These are phyloP conservation scores for Chlorella sp. DNA, from an alignment of 139 green algal genomes.

Conservation along the genomic window DNA sequence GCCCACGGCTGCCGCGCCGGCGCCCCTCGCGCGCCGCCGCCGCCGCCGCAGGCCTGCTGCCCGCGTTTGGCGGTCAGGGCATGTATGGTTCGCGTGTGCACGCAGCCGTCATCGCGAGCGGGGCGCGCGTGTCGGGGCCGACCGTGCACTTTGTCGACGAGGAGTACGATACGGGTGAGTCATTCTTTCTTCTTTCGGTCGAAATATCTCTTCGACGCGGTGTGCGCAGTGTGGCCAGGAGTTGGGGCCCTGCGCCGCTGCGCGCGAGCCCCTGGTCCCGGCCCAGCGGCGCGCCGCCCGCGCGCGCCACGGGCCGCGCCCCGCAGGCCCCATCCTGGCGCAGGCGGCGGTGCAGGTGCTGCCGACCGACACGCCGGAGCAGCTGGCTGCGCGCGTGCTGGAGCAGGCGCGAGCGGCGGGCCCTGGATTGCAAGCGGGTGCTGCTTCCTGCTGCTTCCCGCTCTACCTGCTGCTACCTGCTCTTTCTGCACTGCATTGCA, in stretches of 20 bases:
- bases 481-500: neutral
- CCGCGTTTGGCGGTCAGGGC: constrained; percentile 95
- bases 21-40: too few species aligned
- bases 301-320: too few species aligned
- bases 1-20: too few species aligned
- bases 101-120: constrained; percentile 86
- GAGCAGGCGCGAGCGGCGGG: constrained; percentile 65
- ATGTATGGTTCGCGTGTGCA: constrained; percentile 94
- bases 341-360: constrained; percentile 87
- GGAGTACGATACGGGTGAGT: constrained; percentile 85
- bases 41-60: constrained; percentile 94
- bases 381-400: constrained; percentile 86
- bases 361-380: constrained; percentile 77
- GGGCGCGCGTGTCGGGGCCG: constrained; percentile 84
- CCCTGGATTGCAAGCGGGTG: neutral
- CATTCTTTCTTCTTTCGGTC: too few species aligned
- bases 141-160: constrained; percentile 99
- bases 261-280: neutral
- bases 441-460: neutral
- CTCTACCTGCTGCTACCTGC: neutral
- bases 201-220: too few species aligned
- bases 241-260: too few species aligned
- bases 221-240: too few species aligned
- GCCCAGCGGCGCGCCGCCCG: too few species aligned
- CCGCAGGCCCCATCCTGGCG: constrained; percentile 86